A percentile compares a stretch with the other conserved stretches of the same genome.
phyloP scores from a whole-genome alignment of 2,329 filamentous ascomycete species.

The Rachicladosporium sp. region DNA sequence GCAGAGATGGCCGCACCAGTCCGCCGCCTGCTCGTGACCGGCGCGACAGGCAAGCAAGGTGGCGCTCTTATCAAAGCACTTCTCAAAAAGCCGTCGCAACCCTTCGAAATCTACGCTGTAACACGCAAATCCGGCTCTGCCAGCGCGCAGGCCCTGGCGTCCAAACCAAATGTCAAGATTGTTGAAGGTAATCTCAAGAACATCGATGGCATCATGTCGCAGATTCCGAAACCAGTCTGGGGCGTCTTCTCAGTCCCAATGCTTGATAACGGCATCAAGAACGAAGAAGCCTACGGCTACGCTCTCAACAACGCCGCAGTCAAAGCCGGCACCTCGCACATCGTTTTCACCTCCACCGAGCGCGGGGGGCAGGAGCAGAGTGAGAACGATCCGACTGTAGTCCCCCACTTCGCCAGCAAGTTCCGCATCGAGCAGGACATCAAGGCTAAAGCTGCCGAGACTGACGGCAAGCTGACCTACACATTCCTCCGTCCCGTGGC shows the following conservation, averaged over 20 bases:
- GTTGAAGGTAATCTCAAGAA: conserved; percentile 48
- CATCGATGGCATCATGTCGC: conserved; percentile 36
- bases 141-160: conserved; percentile 37
- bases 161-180: conserved; percentile 37
- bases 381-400: conserved; percentile 40
- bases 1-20: too few relatives aligned
- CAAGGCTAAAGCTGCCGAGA: conserved; percentile 30
- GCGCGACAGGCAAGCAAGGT: conserved; percentile 37
- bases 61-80: conserved; percentile 32
- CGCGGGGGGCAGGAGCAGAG: conserved; percentile 45
- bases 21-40: conserved; percentile 28
- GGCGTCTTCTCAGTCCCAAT: conserved; percentile 17
- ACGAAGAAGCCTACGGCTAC: conserved; percentile 45
- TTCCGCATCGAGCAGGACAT: conserved; percentile 51
- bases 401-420: conserved; percentile 52
- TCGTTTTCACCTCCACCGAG: conserved; percentile 47
- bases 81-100: conserved; percentile 20
- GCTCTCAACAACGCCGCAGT: conserved; percentile 46
- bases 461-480: conserved; percentile 41
- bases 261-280: conserved; percentile 14
- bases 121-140: conserved; percentile 44
- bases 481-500: conserved; percentile 50
- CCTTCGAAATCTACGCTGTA: conserved; percentile 42
- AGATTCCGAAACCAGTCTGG: conserved; percentile 15
- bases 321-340: conserved; percentile 42